These are phyloP conservation scores for Fagopyrum tataricum DNA, from an alignment of 148 eudicot species.

Conservation along the genomic window DNA sequence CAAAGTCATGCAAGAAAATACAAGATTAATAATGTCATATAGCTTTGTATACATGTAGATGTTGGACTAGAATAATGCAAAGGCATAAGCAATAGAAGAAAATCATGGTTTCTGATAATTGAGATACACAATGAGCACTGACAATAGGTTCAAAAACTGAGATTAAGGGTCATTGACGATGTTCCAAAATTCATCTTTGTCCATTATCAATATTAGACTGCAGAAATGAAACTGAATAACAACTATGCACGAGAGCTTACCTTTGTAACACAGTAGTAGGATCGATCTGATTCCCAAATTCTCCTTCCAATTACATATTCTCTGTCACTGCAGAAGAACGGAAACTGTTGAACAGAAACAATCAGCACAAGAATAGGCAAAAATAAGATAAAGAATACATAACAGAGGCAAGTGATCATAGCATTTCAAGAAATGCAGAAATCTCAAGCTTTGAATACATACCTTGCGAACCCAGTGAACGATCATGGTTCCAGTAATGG, in stretches of 20 bases:
- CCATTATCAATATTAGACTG: background rate
- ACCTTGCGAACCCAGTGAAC: slow-evolving; percentile 95
- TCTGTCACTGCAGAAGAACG: slow-evolving; percentile 95
- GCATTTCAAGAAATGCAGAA: background rate
- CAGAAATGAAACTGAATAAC: background rate
- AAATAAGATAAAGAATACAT: background rate
- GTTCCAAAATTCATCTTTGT: background rate
- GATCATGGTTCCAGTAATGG: slow-evolving; percentile 67
- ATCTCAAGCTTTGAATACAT: background rate
- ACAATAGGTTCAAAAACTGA: too few species aligned
- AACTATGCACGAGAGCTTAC: slow-evolving; percentile 21
- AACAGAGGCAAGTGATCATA: background rate
- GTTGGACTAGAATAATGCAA: background rate
- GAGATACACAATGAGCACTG: background rate
- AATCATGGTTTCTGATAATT: background rate
- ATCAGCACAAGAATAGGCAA: slow-evolving; percentile 11
- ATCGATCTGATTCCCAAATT: slow-evolving; percentile 76
- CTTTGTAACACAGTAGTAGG: slow-evolving; percentile 92
- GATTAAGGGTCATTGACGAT: background rate
- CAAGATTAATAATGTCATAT: background rate
- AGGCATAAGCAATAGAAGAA: background rate
- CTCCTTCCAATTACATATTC: slow-evolving; percentile 85
- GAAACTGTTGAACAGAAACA: slow-evolving; percentile 48
- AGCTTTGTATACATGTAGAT: background rate
- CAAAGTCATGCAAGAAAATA: background rate